These are phyloP conservation scores for Davidsoniella australis DNA, from an alignment of 2,329 filamentous ascomycete genomes.

Conservation along the genomic window DNA sequence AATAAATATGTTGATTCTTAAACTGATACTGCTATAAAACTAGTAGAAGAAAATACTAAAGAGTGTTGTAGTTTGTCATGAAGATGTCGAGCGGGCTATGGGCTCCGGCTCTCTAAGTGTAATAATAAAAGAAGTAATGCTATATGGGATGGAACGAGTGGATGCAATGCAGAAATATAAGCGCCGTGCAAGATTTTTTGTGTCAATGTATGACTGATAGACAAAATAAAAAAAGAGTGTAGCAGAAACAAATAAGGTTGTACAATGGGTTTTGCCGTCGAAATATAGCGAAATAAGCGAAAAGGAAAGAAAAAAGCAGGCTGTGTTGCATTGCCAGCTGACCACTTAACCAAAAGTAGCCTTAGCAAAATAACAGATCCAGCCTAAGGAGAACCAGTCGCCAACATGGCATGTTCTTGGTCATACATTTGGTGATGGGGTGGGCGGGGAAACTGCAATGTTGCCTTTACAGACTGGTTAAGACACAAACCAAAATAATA, in stretches of 20 bases:
- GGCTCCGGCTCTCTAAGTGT: no score
- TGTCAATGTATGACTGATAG: neutral
- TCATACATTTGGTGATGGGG: neutral
- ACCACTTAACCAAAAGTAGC: neutral
- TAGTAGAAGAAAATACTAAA: neutral
- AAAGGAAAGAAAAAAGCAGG: neutral
- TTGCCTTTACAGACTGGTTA: no score
- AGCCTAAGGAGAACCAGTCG: neutral
- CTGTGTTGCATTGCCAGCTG: no score
- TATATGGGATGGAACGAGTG: neutral
- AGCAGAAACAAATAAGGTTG: neutral
- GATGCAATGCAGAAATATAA: neutral
- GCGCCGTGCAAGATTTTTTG: no score
- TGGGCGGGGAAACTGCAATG: no score
- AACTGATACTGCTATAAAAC: neutral
- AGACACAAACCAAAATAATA: no score
- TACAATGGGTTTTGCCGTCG: neutral
- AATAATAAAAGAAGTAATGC: neutral
- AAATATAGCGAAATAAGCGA: conserved; percentile 1
- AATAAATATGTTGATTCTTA: neutral
- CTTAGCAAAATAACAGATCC: neutral
- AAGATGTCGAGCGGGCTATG: neutral
- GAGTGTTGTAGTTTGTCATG: neutral
- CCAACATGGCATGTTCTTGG: neutral
- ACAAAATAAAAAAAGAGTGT: neutral